phyloP scores from a whole-genome alignment of 768 basidiomycete species.

The Mycena chlorophos region DNA sequence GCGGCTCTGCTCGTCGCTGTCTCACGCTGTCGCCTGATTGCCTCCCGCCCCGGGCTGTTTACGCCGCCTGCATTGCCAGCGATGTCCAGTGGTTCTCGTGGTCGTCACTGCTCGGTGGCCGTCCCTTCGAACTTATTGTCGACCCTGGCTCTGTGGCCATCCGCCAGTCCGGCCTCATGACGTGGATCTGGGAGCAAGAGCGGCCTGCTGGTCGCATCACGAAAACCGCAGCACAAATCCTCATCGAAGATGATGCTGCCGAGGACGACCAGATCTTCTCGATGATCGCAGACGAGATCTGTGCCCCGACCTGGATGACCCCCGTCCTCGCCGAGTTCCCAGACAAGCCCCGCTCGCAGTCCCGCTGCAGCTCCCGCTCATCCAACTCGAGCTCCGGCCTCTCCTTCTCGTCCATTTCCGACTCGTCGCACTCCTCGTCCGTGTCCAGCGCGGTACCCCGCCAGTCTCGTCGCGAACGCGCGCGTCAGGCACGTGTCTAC shows the following conservation, averaged over 20 bases:
- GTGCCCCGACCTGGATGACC: slow-evolving; percentile 67
- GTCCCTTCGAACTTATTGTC: slow-evolving; percentile 77
- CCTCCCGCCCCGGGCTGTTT: slow-evolving; percentile 69
- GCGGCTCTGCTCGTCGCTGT: slow-evolving; percentile 72
- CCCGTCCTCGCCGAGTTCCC: slow-evolving; percentile 66
- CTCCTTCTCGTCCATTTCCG: slow-evolving; percentile 50
- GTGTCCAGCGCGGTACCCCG: slow-evolving; percentile 30
- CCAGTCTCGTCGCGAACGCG: slow-evolving; percentile 67
- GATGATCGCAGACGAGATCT: slow-evolving; percentile 71
- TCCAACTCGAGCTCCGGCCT: slow-evolving; percentile 68
- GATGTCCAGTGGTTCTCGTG: slow-evolving; percentile 82
- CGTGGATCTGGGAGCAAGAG: slow-evolving; percentile 71
- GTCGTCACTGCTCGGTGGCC: slow-evolving; percentile 67
- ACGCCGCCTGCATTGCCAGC: slow-evolving; percentile 67
- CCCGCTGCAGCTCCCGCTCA: slow-evolving; percentile 70
- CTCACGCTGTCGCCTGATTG: slow-evolving; percentile 69
- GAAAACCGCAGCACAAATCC: slow-evolving; percentile 74
- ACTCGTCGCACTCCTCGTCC: slow-evolving; percentile 48
- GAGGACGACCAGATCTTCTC: slow-evolving; percentile 74
- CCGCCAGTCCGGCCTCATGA: slow-evolving; percentile 42
- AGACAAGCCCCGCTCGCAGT: slow-evolving; percentile 51
- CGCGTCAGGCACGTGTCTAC: slow-evolving; percentile 68
- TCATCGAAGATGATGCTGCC: slow-evolving; percentile 68
- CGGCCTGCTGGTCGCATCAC: slow-evolving; percentile 29
- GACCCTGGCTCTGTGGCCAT: slow-evolving; percentile 79